Evolutionary conservation across 176 grass and related monocot species (phyloP), one percentile per base, ranked within the genome.

Genomic region (Echinochloa phyllopogon): DNA sequence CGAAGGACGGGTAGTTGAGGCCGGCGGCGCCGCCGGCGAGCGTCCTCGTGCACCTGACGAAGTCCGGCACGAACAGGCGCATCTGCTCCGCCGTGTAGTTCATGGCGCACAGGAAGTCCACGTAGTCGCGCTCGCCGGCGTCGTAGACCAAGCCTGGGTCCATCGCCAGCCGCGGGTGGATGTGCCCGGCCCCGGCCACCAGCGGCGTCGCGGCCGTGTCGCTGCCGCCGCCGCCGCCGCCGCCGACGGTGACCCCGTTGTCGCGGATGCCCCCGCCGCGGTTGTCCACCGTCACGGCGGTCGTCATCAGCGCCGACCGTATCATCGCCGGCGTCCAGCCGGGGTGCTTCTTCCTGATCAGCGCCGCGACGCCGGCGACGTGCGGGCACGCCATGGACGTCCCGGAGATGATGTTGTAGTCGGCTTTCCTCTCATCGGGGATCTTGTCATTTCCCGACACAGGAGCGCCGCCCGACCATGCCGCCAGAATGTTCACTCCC

Each of bases 301-400:
- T 86, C 56, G 88, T 93, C 63, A 90, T 83, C 6, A 93, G 81
- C 47, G 82, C 88, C 18, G 88, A 93, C 5, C 88, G 82, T 6
- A 93, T 82, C 61, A 64, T 64, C 13, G 87, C 86, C 8, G 87
- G 90, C 64, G 78, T 68, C 86, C 83, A 86, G 45, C 20, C 24
- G 0, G 8, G 4, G n/a, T 23, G 56, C 21, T 59, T 23, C 56
- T 24, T 10, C 56, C 24, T 59, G 21, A 59, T 59, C 56, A 59
- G n/a, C 21, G 56, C 56, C 56, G 56, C 56, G 8, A 24, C 20
- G 21, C 87, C 87, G 20, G 82, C 47, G 37, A 81, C 69, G 38
- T 92, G 91, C 2, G 84, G 87, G 60, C 87, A 84, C 10, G 91
- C 50, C 87, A 92, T 89, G 55, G 91, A 92, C 23, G 91, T 87